Conservation (phyloP, 2,329 filamentous ascomycete species). For the Stemphylium vesicarium region DNA sequence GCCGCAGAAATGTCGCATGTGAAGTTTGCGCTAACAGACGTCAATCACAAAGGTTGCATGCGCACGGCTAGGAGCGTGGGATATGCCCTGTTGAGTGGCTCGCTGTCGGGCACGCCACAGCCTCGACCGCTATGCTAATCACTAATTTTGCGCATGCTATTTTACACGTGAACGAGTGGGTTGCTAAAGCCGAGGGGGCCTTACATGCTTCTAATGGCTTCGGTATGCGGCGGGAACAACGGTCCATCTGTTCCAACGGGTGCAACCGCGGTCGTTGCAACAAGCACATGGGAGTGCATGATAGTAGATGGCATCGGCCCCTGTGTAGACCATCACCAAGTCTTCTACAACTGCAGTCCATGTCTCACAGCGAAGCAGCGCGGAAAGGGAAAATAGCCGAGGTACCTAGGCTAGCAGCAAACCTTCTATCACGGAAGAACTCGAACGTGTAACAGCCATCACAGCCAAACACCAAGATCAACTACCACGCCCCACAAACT, state of each 20-base stretch:
- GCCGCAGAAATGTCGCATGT: slow-evolving; percentile 13
- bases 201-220: neutral
- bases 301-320: no score
- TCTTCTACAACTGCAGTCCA: neutral
- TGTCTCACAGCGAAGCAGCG: neutral
- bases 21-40: slow-evolving; percentile 13
- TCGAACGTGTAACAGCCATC: slow-evolving; percentile 16
- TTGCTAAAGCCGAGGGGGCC: neutral
- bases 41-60: slow-evolving; percentile 4
- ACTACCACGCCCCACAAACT: slow-evolving; percentile 1
- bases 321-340: neutral
- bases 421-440: slow-evolving; percentile 1
- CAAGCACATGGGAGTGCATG: no score
- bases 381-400: slow-evolving; percentile 19
- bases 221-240: neutral
- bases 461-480: slow-evolving; percentile 12
- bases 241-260: neutral
- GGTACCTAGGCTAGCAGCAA: slow-evolving; percentile 9
- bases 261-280: no score
- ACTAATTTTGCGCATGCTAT: neutral
- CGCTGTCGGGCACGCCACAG: neutral
- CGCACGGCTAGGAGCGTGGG: slow-evolving; percentile 16
- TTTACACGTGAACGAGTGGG: neutral
- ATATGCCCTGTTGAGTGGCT: slow-evolving; percentile 13
- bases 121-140: neutral